Evolutionary conservation across 2,329 filamentous ascomycete genomes (phyloP).

Genomic region (Alternaria dauci): DNA sequence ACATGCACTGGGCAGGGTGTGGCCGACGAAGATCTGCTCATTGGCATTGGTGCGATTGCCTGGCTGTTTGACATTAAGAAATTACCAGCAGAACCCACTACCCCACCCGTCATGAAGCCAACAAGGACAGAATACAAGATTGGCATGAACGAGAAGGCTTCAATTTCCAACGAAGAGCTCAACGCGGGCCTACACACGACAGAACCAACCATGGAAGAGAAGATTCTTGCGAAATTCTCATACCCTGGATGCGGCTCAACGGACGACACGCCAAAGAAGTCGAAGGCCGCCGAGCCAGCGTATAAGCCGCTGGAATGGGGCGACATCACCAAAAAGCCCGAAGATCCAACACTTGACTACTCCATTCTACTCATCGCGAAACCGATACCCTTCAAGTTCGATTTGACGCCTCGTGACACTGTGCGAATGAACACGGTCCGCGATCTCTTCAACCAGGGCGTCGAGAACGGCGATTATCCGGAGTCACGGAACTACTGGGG

Average conservation of each 20-base stretch:
- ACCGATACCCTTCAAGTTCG: slow-evolving; percentile 56
- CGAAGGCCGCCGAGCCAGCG: slow-evolving; percentile 12
- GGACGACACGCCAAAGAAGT: slow-evolving; percentile 10
- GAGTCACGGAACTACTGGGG: slow-evolving; percentile 52
- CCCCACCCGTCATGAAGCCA: slow-evolving; percentile 13
- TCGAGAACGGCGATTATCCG: slow-evolving; percentile 51
- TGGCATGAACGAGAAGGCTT: slow-evolving; percentile 45
- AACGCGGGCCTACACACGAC: slow-evolving; percentile 38
- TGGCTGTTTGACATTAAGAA: slow-evolving; percentile 56
- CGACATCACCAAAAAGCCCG: slow-evolving; percentile 30
- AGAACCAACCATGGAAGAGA: slow-evolving; percentile 33
- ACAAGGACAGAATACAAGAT: slow-evolving; percentile 26
- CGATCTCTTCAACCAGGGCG: slow-evolving; percentile 48
- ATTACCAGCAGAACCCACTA: slow-evolving; percentile 21
- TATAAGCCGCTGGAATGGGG: slow-evolving; percentile 37
- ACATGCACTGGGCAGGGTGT: slow-evolving; percentile 55
- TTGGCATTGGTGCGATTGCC: slow-evolving; percentile 55
- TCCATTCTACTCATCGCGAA: slow-evolving; percentile 57
- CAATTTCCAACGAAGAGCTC: slow-evolving; percentile 49
- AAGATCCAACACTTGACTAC: slow-evolving; percentile 57
- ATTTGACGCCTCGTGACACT: slow-evolving; percentile 47
- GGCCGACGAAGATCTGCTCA: slow-evolving; percentile 53
- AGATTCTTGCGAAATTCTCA: slow-evolving; percentile 36
- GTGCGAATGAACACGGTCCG: slow-evolving; percentile 44
- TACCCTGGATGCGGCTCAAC: slow-evolving; percentile 35